Base-by-base conservation (phyloP, 2,329 filamentous ascomycete species). In the Penicillium concentricum region DNA sequence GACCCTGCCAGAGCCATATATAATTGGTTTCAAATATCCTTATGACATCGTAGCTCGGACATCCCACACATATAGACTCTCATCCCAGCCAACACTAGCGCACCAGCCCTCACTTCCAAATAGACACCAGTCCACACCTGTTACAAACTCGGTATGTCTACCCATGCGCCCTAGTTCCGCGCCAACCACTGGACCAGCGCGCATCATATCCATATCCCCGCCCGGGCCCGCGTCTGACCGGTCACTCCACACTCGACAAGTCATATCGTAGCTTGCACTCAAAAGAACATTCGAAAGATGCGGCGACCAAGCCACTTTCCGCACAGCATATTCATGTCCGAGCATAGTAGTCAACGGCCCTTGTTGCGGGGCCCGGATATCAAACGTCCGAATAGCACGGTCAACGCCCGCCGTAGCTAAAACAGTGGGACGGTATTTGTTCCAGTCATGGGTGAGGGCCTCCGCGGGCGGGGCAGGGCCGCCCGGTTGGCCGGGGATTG, bases 191-290 rank as follows among this genome's bases (percentile, higher is more conserved):
- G 74, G 71, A 67, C 76, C 52, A 69, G 73, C 45, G 71, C 70
- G 72, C 74, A 76, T 75, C 7, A 69, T 35, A 61, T 77, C 74
- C 22, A 62, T 58, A 62, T 76, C 73, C 5, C 70, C 73, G 24
- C 67, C 67, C 0, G 57, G 58, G 5, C 56, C 60, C 9, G 77
- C 61, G 67, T 74, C 62, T 35, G 81, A 84, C n/a, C 86, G 90
- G 71, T 97, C 94, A 12, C 87, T 91, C 94, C 94, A 99, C 48
- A 97, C 81, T 32, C 94, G 85, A 64, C 94, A 95, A 6, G 91
- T 96, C 94, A 99, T 99, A 76, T 99, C 94, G 74, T 99, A 99
- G 71, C 92, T 94, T 1, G 90, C 93, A 66, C 87, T 94, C 41
- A 96, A 82, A 41, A 99, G 76, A 10, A 96, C 84, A 71, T 97